These are phyloP conservation scores for Arthrobotrys sinensis DNA, from an alignment of 2,329 filamentous ascomycete species.

Conservation along the genomic window DNA sequence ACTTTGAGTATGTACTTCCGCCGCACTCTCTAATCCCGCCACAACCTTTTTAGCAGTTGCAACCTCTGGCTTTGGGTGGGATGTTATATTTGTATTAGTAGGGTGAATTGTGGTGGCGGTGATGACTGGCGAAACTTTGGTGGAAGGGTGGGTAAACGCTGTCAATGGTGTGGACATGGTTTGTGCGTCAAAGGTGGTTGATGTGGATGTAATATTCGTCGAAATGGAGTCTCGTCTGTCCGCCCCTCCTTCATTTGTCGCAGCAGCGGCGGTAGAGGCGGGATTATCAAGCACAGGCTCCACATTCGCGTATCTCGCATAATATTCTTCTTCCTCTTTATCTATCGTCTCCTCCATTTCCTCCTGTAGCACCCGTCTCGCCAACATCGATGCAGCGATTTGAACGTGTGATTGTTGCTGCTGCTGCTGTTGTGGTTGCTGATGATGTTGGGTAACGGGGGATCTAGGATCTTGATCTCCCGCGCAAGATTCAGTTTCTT, in stretches of 20 bases:
- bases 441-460: constrained; percentile 57
- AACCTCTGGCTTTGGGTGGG: constrained; percentile 69
- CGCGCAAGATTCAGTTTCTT: constrained; percentile 69
- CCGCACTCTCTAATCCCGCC: constrained; percentile 73
- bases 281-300: constrained; percentile 80
- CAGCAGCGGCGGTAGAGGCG: constrained; percentile 24
- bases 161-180: constrained; percentile 41
- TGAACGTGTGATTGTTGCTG: constrained; percentile 66
- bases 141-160: constrained; percentile 44
- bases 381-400: constrained; percentile 60
- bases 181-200: constrained; percentile 17
- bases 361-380: constrained; percentile 38
- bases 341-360: constrained; percentile 66
- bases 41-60: constrained; percentile 74
- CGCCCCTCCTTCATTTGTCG: neutral
- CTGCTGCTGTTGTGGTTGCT: constrained; percentile 58
- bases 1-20: constrained; percentile 74
- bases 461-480: constrained; percentile 63
- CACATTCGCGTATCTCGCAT: constrained; percentile 81
- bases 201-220: constrained; percentile 29
- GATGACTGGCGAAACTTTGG: constrained; percentile 59
- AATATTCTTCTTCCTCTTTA: constrained; percentile 78
- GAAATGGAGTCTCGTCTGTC: constrained; percentile 51
- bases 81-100: neutral
- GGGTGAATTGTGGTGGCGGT: constrained; percentile 30